Conservation (phyloP, 2,329 filamentous ascomycete genomes). For the Stemphylium lycopersici region DNA sequence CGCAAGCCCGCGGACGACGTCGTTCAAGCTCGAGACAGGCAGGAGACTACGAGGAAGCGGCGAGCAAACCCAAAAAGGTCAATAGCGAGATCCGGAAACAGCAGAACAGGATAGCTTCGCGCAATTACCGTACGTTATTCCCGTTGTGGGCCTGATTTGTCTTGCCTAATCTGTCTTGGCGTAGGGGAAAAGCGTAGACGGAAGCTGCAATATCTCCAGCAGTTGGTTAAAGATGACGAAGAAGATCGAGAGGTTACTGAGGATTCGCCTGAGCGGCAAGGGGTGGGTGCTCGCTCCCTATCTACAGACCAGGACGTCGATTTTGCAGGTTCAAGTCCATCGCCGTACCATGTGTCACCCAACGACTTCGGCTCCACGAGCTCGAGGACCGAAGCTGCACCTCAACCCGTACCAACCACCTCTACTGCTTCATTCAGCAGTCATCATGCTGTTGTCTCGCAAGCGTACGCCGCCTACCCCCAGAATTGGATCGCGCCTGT, state of each 20-base stretch:
- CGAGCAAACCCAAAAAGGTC: slow-evolving; percentile 40
- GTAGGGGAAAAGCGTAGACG: slow-evolving; percentile 47
- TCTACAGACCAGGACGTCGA: slow-evolving; percentile 24
- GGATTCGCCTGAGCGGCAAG: slow-evolving; percentile 19
- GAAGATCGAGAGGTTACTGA: slow-evolving; percentile 21
- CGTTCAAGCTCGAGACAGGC: slow-evolving; percentile 15
- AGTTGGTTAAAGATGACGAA: slow-evolving; percentile 36
- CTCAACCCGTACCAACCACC: slow-evolving; percentile 14
- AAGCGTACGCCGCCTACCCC: slow-evolving; percentile 21
- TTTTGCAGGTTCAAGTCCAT: slow-evolving; percentile 2
- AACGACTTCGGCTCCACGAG: slow-evolving; percentile 13
- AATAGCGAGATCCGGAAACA: slow-evolving; percentile 48
- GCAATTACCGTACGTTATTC: slow-evolving; percentile 43
- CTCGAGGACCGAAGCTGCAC: slow-evolving; percentile 16
- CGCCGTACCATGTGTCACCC: slow-evolving; percentile 17
- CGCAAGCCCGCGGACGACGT: slow-evolving; percentile 12
- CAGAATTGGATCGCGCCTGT: slow-evolving; percentile 21
- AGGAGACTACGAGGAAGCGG: slow-evolving; percentile 14
- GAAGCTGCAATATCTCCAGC: slow-evolving; percentile 46
- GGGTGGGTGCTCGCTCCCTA: slow-evolving; percentile 21
- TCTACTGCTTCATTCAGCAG: slow-evolving; percentile 18
- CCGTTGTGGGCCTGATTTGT: neutral
- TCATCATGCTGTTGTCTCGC: slow-evolving; percentile 15
- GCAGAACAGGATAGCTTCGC: slow-evolving; percentile 47
- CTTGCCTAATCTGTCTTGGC: slow-evolving; percentile 12